These are phyloP conservation scores for Phytophthora cryptogea DNA, from an alignment of 352 stramenopile genomes.

Conservation along the genomic window DNA sequence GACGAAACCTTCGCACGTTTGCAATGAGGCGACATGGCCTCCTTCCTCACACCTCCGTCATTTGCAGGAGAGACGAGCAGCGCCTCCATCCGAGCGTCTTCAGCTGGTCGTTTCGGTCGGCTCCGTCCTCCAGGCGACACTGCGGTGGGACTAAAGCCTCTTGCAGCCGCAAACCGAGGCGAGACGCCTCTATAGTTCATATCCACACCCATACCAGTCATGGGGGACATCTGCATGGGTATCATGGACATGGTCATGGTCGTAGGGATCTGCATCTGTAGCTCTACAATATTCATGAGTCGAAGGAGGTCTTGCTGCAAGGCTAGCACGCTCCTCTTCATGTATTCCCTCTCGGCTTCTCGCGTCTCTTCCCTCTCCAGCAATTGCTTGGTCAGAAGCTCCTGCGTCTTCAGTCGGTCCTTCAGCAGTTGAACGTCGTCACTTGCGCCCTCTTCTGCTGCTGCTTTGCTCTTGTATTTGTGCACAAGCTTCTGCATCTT, in stretches of 20 bases:
- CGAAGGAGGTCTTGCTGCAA: conserved; percentile 76
- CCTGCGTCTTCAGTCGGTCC: conserved; percentile 35
- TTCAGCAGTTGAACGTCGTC: conserved; percentile 28
- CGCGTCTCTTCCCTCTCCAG: conserved; percentile 36
- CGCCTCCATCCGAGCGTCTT: conserved; percentile 6
- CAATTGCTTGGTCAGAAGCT: conserved; percentile 34
- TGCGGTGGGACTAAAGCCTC: background rate
- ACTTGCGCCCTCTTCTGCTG: background rate
- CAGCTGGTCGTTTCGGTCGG: conserved; percentile 14
- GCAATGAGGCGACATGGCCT: conserved; percentile 60
- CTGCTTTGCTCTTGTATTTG: conserved; percentile 31
- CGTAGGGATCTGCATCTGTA: conserved; percentile 75
- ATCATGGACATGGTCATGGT: conserved; percentile 27
- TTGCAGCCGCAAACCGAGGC: conserved; percentile 7
- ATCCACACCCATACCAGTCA: conserved; percentile 8
- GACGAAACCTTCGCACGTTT: conserved; percentile 60
- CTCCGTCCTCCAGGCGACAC: conserved; percentile 2
- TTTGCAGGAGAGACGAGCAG: conserved; percentile 35
- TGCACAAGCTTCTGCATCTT: conserved; percentile 66
- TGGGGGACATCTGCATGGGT: conserved; percentile 26
- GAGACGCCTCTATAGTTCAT: conserved; percentile 23
- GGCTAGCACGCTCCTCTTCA: conserved; percentile 67
- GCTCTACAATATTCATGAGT: conserved; percentile 77
- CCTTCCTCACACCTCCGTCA: conserved; percentile 21
- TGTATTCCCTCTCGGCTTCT: conserved; percentile 49